Conservation (phyloP, 768 basidiomycete species). For the Calocera cornea region DNA sequence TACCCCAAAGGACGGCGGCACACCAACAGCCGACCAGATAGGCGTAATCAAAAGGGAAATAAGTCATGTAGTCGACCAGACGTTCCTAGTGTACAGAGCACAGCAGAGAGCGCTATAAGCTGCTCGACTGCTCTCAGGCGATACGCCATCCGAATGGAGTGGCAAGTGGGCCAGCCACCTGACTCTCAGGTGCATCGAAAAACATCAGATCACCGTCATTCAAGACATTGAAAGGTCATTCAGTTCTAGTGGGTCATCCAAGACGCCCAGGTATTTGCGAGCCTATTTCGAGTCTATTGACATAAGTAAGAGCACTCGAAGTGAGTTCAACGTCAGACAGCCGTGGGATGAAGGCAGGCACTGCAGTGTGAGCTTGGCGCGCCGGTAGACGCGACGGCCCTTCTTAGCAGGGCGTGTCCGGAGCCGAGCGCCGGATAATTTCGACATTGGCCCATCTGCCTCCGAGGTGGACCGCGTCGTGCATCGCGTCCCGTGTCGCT, state of each 20-base stretch:
- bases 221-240: too few species aligned
- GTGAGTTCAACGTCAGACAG: too few species aligned
- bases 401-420: neutral
- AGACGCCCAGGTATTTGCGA: too few species aligned
- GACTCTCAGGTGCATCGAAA: too few species aligned
- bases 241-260: too few species aligned
- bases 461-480: constrained; percentile 4
- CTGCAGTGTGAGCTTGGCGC: too few species aligned
- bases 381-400: too few species aligned
- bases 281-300: too few species aligned
- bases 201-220: too few species aligned
- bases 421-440: neutral
- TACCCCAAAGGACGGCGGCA: neutral
- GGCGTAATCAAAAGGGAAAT: neutral
- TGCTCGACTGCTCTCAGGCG: neutral
- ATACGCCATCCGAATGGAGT: neutral
- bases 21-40: neutral
- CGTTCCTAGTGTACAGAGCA: neutral
- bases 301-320: too few species aligned
- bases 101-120: neutral
- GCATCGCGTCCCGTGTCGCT: constrained; percentile 3
- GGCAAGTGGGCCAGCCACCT: neutral
- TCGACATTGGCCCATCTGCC: neutral
- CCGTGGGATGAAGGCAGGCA: too few species aligned
- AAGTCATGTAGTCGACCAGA: neutral